Conservation (phyloP, 345 rosid species). For the Carallia brachiata region DNA sequence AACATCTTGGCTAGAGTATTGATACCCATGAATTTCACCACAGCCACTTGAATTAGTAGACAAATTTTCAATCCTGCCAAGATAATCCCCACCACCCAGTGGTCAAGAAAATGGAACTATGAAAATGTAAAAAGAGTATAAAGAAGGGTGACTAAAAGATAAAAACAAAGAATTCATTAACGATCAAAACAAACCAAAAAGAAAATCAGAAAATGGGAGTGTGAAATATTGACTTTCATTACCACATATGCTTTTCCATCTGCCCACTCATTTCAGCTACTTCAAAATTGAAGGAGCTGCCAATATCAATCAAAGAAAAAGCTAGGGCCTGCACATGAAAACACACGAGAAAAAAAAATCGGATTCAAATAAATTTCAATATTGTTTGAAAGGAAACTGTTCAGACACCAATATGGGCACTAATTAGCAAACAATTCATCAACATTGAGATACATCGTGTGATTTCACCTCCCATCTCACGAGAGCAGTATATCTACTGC, state of each 20-base stretch:
- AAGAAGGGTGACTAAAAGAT: neutral
- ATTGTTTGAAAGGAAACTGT: too few relatives aligned
- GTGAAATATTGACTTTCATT: constrained; percentile 18
- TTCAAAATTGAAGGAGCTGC: constrained; percentile 46
- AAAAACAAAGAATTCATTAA: neutral
- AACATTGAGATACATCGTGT: too few relatives aligned
- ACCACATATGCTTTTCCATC: constrained; percentile 60
- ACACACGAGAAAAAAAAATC: neutral
- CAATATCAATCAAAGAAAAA: constrained; percentile 64
- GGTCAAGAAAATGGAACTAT: neutral
- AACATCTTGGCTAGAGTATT: constrained; percentile 71
- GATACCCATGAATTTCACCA: constrained; percentile 65
- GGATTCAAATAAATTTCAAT: neutral
- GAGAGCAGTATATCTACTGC: neutral
- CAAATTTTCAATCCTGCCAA: constrained; percentile 56
- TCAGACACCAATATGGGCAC: too few relatives aligned
- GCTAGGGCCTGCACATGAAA: constrained; percentile 54
- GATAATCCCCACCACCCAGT: constrained; percentile 76
- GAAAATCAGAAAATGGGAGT: neutral
- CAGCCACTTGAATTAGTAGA: constrained; percentile 53
- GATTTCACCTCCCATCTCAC: too few relatives aligned
- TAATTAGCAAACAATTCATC: too few relatives aligned
- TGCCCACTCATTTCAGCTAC: constrained; percentile 36
- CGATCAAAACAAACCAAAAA: neutral
- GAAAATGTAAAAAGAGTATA: neutral